Conservation (phyloP, 371 early-diverging fungal species). For the Furculomyces boomerangus region DNA sequence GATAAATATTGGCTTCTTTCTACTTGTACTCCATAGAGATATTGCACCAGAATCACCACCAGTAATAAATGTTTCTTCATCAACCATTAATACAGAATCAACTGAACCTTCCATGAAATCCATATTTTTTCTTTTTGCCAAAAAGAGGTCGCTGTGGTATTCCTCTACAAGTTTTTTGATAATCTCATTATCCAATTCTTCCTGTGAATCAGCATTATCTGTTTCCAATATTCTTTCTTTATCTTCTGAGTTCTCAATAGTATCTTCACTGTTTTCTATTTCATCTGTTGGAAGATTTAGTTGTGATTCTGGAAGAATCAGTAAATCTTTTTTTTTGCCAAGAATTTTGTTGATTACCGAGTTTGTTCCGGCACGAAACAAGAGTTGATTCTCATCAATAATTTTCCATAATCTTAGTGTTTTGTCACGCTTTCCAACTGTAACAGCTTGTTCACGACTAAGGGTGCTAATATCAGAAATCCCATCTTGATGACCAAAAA, state of each 20-base stretch:
- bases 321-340: slow-evolving; percentile 18
- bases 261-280: slow-evolving; percentile 1
- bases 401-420: slow-evolving; percentile 90
- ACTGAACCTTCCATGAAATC: slow-evolving; percentile 45
- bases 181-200: neutral
- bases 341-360: slow-evolving; percentile 9
- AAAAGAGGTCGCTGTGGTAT: slow-evolving; percentile 11
- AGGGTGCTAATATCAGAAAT: slow-evolving; percentile 62
- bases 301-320: slow-evolving; percentile 6
- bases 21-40: slow-evolving; percentile 74
- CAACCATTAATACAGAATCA: slow-evolving; percentile 75
- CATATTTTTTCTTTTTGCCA: neutral
- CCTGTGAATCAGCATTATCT: slow-evolving; percentile 5
- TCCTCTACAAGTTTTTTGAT: slow-evolving; percentile 11
- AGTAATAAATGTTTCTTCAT: slow-evolving; percentile 74
- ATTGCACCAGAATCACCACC: slow-evolving; percentile 73
- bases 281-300: slow-evolving; percentile 1
- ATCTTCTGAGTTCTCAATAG: neutral
- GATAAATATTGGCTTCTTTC: slow-evolving; percentile 79
- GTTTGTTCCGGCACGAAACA: slow-evolving; percentile 68
- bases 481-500: slow-evolving; percentile 93
- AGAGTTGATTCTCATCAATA: slow-evolving; percentile 78
- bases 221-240: slow-evolving; percentile 1
- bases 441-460: slow-evolving; percentile 72
- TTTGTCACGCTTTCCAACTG: slow-evolving; percentile 82